Evolutionary conservation across 2,329 filamentous ascomycete genomes (phyloP).

Genomic region (Torrubiella hemipterigena): DNA sequence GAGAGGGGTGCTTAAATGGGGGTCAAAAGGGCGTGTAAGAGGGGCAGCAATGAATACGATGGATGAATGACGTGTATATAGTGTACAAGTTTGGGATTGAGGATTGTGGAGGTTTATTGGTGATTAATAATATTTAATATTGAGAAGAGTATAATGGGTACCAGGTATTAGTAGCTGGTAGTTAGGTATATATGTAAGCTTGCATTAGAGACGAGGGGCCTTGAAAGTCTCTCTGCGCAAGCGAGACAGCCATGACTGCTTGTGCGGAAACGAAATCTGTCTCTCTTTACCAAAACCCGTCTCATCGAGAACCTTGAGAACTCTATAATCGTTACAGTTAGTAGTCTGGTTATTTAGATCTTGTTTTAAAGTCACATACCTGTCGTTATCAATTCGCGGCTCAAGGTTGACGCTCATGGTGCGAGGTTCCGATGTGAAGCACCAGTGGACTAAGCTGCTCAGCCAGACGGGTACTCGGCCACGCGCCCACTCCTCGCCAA

Average conservation of each 20-base stretch:
- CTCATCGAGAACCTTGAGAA: conserved; percentile 50
- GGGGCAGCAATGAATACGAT: too few relatives aligned
- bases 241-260: conserved; percentile 79
- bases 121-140: too few relatives aligned
- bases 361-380: conserved; percentile 40
- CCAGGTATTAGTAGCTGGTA: too few relatives aligned
- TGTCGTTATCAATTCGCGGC: conserved; percentile 80
- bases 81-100: too few relatives aligned
- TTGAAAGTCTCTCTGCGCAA: conserved; percentile 71
- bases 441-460: conserved; percentile 77
- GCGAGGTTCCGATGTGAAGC: conserved; percentile 62
- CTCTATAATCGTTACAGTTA: conserved; percentile 13
- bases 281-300: conserved; percentile 78
- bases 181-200: too few relatives aligned
- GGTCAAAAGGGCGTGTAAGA: too few relatives aligned
- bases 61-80: too few relatives aligned
- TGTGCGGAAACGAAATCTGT: conserved; percentile 81
- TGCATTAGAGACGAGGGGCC: too few relatives aligned
- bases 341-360: not conserved
- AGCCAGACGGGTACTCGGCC: conserved; percentile 77
- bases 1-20: too few relatives aligned
- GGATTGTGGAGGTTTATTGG: too few relatives aligned
- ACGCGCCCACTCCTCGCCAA: conserved; percentile 86
- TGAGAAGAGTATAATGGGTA: too few relatives aligned
- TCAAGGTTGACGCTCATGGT: conserved; percentile 79